Evolutionary conservation across 2,329 filamentous ascomycete genomes (phyloP).

Genomic region (Parastagonospora avenae): DNA sequence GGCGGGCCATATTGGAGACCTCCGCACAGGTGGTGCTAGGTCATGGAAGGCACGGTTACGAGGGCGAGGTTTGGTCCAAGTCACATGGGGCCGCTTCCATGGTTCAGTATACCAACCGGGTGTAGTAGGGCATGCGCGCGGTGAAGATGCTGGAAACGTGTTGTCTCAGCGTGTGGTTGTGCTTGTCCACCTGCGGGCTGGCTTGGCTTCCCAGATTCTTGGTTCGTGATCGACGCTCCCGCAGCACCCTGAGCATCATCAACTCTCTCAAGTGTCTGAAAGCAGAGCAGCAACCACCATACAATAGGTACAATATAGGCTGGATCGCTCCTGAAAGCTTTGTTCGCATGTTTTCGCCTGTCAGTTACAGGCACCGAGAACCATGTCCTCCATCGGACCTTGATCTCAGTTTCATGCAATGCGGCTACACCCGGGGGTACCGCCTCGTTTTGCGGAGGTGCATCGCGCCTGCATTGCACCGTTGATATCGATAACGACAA

Average conservation of each 20-base stretch:
- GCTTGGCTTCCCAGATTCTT: constrained; percentile 25
- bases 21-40: constrained; percentile 13
- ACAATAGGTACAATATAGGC: too few relatives aligned
- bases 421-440: too few relatives aligned
- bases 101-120: constrained; percentile 4
- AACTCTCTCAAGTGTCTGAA: too few relatives aligned
- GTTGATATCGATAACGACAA: constrained; percentile 14
- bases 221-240: constrained; percentile 18
- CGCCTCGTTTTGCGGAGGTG: constrained; percentile 10
- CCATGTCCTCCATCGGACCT: background rate
- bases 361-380: background rate
- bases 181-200: background rate
- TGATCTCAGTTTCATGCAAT: too few relatives aligned
- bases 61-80: constrained; percentile 5
- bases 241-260: constrained; percentile 3
- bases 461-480: constrained; percentile 6
- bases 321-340: too few relatives aligned
- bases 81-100: constrained; percentile 16
- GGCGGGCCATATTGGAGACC: constrained; percentile 44
- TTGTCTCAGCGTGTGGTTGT: constrained; percentile 12
- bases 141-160: constrained; percentile 6
- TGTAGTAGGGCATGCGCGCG: background rate
- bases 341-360: too few relatives aligned
- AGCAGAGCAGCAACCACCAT: too few relatives aligned
- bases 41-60: constrained; percentile 14